Percentiles rank a stretch among this genome's conserved stretches.
These are phyloP conservation scores for Ceratocystis eucalypticola DNA, from an alignment of 2,329 filamentous ascomycete species.

Conservation along the genomic window DNA sequence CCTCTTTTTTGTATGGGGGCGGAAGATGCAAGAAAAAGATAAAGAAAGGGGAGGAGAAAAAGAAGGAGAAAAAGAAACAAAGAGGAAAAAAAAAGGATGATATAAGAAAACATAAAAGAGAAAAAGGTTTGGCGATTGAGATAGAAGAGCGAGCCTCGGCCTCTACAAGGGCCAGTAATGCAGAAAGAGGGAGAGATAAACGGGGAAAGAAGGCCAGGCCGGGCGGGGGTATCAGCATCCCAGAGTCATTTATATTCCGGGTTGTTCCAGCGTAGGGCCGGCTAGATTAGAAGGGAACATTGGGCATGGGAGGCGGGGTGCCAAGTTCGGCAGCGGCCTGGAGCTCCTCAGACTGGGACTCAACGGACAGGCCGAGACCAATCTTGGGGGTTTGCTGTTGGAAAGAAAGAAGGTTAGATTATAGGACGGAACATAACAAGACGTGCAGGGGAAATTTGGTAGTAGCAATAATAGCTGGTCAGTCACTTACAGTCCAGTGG, in stretches of 20 bases:
- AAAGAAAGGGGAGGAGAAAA: background rate
- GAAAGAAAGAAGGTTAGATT: conserved; percentile 3
- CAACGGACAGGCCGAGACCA: conserved; percentile 83
- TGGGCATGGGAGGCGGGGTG: conserved; percentile 36
- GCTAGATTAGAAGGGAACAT: conserved; percentile 50
- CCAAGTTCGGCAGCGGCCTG: conserved; percentile 68
- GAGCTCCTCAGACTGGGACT: conserved; percentile 70
- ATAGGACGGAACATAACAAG: no score
- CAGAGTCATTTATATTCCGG: background rate
- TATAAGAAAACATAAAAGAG: conserved; percentile 7
- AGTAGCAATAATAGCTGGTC: no score
- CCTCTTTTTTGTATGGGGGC: conserved; percentile 6
- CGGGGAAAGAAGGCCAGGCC: background rate
- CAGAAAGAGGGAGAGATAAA: background rate
- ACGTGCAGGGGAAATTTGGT: no score
- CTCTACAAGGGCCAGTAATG: background rate
- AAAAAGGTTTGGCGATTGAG: conserved; percentile 13
- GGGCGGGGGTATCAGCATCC: background rate
- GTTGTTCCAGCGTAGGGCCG: conserved; percentile 2
- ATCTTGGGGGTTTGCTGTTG: conserved; percentile 83
- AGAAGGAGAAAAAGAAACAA: conserved; percentile 2
- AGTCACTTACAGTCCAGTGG: conserved; percentile 68
- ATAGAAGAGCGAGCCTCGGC: background rate
- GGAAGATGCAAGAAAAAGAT: background rate
- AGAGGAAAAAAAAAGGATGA: conserved; percentile 10